Evolutionary conservation across 805 yeast species (phyloP).

Genomic region (Spathaspora gorwiae): DNA sequence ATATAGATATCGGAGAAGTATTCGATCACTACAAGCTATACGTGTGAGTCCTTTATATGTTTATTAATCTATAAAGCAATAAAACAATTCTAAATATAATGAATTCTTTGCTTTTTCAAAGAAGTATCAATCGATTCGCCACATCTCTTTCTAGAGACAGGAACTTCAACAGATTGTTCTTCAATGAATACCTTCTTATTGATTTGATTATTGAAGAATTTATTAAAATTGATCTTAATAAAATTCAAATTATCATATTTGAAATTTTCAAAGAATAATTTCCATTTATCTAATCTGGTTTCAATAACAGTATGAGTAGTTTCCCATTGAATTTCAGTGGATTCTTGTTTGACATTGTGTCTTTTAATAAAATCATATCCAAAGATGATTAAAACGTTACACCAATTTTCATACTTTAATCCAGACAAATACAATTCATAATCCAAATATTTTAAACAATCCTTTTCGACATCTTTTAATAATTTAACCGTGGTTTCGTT

Average conservation of each 20-base stretch:
- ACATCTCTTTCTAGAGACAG: slow-evolving; percentile 1
- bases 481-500: slow-evolving; percentile 31
- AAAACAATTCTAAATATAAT: background rate
- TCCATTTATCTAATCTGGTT: slow-evolving; percentile 26
- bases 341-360: slow-evolving; percentile 24
- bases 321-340: slow-evolving; percentile 23
- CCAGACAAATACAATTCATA: slow-evolving; percentile 54
- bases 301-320: slow-evolving; percentile 13
- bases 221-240: slow-evolving; percentile 21
- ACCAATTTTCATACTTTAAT: slow-evolving; percentile 44
- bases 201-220: slow-evolving; percentile 26
- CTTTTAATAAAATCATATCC: slow-evolving; percentile 39
- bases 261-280: slow-evolving; percentile 20
- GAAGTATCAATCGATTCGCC: background rate
- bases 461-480: slow-evolving; percentile 49
- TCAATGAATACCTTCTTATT: slow-evolving; percentile 24
- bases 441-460: slow-evolving; percentile 48
- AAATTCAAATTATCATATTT: slow-evolving; percentile 17
- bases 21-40: no score
- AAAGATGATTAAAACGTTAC: slow-evolving; percentile 37
- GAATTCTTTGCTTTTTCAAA: slow-evolving; percentile 4
- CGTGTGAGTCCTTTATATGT: no score
- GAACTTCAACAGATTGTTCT: background rate
- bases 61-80: background rate
- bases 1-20: no score